Conservation (phyloP, 2,329 filamentous ascomycete genomes). For the Microdochium nivale region DNA sequence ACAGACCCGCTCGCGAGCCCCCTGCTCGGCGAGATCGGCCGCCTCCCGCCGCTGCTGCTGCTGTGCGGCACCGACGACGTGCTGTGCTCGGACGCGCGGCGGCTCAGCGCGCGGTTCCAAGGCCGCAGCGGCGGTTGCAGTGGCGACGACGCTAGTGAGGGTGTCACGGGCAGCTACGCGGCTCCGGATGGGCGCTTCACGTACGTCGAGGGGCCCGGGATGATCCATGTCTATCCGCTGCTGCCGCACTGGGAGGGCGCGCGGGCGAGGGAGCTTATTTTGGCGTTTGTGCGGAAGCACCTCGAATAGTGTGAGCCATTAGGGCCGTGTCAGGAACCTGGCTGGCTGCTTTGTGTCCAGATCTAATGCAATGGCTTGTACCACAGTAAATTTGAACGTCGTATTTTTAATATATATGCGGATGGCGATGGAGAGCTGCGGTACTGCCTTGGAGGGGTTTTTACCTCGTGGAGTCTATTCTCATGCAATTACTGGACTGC, state of each 20-base stretch:
- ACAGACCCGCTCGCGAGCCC: conserved; percentile 2
- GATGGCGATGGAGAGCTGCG: too few relatives aligned
- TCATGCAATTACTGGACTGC: too few relatives aligned
- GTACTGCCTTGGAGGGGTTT: too few relatives aligned
- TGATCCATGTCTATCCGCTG: conserved; percentile 7
- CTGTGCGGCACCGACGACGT: conserved; percentile 5
- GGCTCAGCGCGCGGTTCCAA: conserved; percentile 3
- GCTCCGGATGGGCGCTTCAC: conserved; percentile 2
- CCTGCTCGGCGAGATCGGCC: conserved; percentile 3
- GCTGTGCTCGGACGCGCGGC: conserved; percentile 4
- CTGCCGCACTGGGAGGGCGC: conserved; percentile 5
- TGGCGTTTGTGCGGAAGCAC: neutral
- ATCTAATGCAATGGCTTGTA: too few relatives aligned
- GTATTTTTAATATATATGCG: too few relatives aligned
- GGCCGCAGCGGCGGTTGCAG: neutral
- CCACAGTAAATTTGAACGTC: too few relatives aligned
- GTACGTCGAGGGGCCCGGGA: conserved; percentile 2
- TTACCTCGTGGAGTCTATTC: too few relatives aligned
- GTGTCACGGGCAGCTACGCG: neutral
- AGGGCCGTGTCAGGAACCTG: too few relatives aligned
- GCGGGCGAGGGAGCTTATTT: conserved; percentile 1
- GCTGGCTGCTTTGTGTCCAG: too few relatives aligned
- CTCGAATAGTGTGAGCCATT: neutral
- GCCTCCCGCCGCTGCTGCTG: conserved; percentile 3
- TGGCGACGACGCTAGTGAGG: too few relatives aligned